Evolutionary conservation across 2,329 filamentous ascomycete species (phyloP), one percentile per base, ranked within the genome.

Genomic region (Lachnellula hyalina): DNA sequence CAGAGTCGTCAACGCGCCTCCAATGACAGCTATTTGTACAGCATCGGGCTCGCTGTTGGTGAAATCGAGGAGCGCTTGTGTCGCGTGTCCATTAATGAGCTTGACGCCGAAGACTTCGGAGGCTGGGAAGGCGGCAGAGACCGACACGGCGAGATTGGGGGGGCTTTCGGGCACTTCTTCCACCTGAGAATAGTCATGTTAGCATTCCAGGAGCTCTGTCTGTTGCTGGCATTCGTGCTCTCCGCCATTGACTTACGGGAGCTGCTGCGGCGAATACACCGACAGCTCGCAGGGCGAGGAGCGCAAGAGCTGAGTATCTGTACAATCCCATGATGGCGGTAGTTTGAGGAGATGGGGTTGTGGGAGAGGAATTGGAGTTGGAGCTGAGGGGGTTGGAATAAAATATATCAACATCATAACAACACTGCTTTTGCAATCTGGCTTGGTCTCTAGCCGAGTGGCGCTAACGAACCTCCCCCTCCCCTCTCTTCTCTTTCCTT

Each of bases 21-120:
- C 86, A 46, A 96, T 74, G 65, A 95, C 81, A 69, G 85, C 80
- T 57, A 99, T 78, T 59, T 80, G 82, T 68, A 99, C 82, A 23
- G 91, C 81, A 51, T 79, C 78, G 12, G 82, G 78, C 75, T 99
- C 94, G 59, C 89, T 79, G 78, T 99, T 99, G 71, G 79, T 82
- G 71, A 99, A 79, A 67, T 90, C 85, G 65, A 99, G 76, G 52
- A 95, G 75, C 36, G 91, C 87, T 72, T 89, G 84, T 61, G 91
- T 96, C 42, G 90, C 84, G 62, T 87, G 86, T 68, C 91, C 90
- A 71, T 99, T 99, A 78, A 97, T 83, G 64, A 97, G 85, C 82
- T 96, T 96, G 65, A 97, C 85, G 67, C 93, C 94, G 65, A 96
- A 94, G 73, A 96, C 86, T 74, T 79, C 62, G 76, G 85, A 71